Conservation (phyloP, 371 early-diverging fungal genomes). For the Capniomyces stellatus region DNA sequence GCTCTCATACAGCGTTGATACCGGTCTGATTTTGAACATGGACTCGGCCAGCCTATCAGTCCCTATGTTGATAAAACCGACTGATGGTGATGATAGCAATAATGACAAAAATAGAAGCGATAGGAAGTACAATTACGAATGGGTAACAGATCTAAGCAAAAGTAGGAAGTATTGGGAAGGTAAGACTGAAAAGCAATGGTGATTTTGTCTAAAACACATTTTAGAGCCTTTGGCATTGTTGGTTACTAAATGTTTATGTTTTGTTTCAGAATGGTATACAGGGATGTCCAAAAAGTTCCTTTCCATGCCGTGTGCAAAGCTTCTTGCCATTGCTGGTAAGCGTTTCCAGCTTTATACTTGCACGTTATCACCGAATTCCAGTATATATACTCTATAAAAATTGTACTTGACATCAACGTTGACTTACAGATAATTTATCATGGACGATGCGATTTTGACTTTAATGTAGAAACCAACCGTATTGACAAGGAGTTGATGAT, state of each 20-base stretch:
- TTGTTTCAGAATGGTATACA: slow-evolving; percentile 53
- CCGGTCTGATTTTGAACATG: slow-evolving; percentile 38
- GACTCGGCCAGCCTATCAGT: slow-evolving; percentile 62
- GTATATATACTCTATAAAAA: not conserved
- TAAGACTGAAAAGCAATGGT: too few relatives aligned
- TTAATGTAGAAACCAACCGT: slow-evolving; percentile 52
- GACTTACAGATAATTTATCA: not conserved
- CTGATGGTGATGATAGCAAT: not conserved
- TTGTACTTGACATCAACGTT: not conserved
- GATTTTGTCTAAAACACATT: not conserved
- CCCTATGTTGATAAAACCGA: slow-evolving; percentile 37
- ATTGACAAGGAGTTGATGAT: slow-evolving; percentile 80
- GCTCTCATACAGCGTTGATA: slow-evolving; percentile 26
- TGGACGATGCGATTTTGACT: not conserved
- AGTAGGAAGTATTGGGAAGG: slow-evolving; percentile 64
- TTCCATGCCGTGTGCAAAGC: slow-evolving; percentile 40
- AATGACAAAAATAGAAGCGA: not conserved
- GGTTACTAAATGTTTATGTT: not conserved
- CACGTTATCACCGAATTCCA: not conserved
- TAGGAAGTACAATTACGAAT: slow-evolving; percentile 22
- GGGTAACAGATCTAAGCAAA: slow-evolving; percentile 48
- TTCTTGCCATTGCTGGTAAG: slow-evolving; percentile 66
- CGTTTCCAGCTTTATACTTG: not conserved
- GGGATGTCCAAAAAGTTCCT: slow-evolving; percentile 68
- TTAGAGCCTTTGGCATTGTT: not conserved